phyloP scores from a whole-genome alignment of 305 asterid genomes.

The Solanum hybrid region DNA sequence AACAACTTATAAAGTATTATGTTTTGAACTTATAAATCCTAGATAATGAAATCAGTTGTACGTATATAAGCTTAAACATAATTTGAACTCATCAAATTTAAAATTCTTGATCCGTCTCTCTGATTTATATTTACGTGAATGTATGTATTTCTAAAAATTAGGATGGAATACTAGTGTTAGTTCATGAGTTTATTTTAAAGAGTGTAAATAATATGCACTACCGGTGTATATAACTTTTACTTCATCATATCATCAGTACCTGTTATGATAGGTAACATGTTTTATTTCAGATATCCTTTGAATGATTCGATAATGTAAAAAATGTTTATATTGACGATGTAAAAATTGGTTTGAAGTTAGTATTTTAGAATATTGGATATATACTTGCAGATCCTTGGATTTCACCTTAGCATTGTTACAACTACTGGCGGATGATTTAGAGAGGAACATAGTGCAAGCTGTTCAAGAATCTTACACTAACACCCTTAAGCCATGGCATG shows the following conservation, averaged over 20 bases:
- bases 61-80: background rate
- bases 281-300: background rate
- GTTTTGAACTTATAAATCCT: background rate
- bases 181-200: background rate
- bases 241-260: background rate
- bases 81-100: background rate
- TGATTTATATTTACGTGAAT: background rate
- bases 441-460: slow-evolving; percentile 52
- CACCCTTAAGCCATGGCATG: slow-evolving; percentile 91
- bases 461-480: slow-evolving; percentile 60
- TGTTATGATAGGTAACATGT: background rate
- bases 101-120: background rate
- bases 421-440: slow-evolving; percentile 48
- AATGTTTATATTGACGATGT: background rate
- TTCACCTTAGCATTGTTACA: slow-evolving; percentile 51
- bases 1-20: background rate
- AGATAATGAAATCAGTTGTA: background rate
- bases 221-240: background rate
- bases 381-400: slow-evolving; percentile 57
- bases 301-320: background rate
- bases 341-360: background rate
- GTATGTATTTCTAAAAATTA: background rate
- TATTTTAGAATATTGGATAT: background rate
- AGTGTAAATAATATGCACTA: background rate
- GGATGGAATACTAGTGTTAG: background rate